These are phyloP conservation scores for Phyllosticta capitalensis DNA, from an alignment of 2,329 filamentous ascomycete species.

Conservation along the genomic window DNA sequence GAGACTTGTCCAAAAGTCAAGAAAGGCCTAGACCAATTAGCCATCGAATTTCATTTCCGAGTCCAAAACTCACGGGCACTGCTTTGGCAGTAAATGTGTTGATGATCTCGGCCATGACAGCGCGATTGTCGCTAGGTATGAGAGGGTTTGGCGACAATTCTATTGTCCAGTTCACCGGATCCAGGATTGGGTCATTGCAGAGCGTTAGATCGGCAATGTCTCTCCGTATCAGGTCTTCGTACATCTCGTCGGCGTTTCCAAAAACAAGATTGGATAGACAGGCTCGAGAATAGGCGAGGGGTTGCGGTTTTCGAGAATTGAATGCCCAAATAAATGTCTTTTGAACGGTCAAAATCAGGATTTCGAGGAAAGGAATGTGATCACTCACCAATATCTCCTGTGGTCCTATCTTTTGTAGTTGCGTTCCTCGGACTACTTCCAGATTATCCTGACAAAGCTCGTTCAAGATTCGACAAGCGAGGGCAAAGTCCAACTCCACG, in stretches of 20 bases:
- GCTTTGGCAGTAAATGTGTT: conserved; percentile 53
- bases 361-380: not conserved
- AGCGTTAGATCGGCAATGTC: conserved; percentile 73
- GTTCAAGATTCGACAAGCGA: conserved; percentile 60
- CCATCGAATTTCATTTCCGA: not conserved
- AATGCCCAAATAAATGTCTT: conserved; percentile 67
- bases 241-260: conserved; percentile 51
- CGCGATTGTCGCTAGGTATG: conserved; percentile 60
- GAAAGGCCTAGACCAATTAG: conserved; percentile 13
- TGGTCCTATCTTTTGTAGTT: conserved; percentile 19
- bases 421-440: conserved; percentile 37
- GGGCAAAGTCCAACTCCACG: conserved; percentile 63
- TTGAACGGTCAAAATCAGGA: not conserved
- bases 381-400: conserved; percentile 22
- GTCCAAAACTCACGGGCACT: conserved; percentile 29
- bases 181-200: conserved; percentile 59
- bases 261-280: conserved; percentile 69
- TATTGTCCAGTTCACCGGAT: conserved; percentile 64
- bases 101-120: conserved; percentile 63
- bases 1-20: conserved; percentile 59
- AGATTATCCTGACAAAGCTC: conserved; percentile 63
- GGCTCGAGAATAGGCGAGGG: conserved; percentile 73
- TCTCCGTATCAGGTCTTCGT: conserved; percentile 67
- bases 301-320: conserved; percentile 70
- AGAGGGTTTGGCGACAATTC: conserved; percentile 41